A percentile compares a stretch with the other conserved stretches of the same genome.
Evolutionary conservation across 2,329 filamentous ascomycete species (phyloP).

Genomic region (Colletotrichum neosansevieriae): DNA sequence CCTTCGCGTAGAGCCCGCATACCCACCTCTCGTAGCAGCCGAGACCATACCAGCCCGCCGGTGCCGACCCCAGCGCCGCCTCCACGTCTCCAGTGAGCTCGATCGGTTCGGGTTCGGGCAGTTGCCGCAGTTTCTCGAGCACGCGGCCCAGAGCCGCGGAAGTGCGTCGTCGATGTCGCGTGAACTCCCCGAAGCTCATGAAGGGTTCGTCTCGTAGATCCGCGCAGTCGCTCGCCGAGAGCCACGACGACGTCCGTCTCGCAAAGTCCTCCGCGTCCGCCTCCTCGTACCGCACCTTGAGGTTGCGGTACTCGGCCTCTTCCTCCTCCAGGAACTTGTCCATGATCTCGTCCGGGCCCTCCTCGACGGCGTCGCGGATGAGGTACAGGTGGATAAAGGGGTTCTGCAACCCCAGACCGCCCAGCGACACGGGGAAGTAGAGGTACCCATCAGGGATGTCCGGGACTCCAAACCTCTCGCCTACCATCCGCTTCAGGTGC

Average conservation of each 20-base stretch:
- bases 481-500: conserved; percentile 61
- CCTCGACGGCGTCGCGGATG: conserved; percentile 43
- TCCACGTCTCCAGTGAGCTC: conserved; percentile 43
- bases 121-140: conserved; percentile 47
- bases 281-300: conserved; percentile 50
- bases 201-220: conserved; percentile 46
- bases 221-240: conserved; percentile 29
- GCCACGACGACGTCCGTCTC: conserved; percentile 17
- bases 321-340: conserved; percentile 49
- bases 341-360: conserved; percentile 44
- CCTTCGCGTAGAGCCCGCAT: conserved; percentile 51
- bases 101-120: conserved; percentile 45
- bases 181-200: conserved; percentile 55
- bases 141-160: conserved; percentile 43
- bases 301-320: conserved; percentile 48
- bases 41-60: conserved; percentile 31
- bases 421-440: conserved; percentile 54
- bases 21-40: conserved; percentile 54
- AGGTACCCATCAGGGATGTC: conserved; percentile 56
- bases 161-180: conserved; percentile 49
- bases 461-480: conserved; percentile 58
- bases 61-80: conserved; percentile 40
- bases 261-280: conserved; percentile 29
- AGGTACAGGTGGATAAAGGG: conserved; percentile 47
- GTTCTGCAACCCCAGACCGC: conserved; percentile 55